Evolutionary conservation across 176 grass and related monocot species (phyloP).

Genomic region (Cenchrus fungigraminus): DNA sequence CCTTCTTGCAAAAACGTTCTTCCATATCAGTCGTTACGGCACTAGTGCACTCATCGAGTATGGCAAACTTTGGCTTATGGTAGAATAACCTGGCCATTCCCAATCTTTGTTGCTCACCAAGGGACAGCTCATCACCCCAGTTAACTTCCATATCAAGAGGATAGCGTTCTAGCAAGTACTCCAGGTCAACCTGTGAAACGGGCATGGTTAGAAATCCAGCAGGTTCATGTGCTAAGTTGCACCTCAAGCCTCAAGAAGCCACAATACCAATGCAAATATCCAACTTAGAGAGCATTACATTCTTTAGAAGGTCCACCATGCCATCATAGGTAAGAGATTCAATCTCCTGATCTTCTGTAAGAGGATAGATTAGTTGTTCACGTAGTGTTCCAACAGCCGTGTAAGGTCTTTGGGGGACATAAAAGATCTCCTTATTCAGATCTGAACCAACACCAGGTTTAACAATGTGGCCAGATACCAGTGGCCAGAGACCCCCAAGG

Average conservation of each 20-base stretch:
- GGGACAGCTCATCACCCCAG: conserved; percentile 96
- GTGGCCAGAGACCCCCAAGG: conserved; percentile 96
- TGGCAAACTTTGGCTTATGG: conserved; percentile 97
- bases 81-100: conserved; percentile 99
- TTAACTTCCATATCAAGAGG: conserved; percentile 97
- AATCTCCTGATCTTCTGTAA: conserved; percentile 81
- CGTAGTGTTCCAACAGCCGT: conserved; percentile 98
- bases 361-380: conserved; percentile 98
- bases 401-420: conserved; percentile 98
- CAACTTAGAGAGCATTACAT: conserved; percentile 64
- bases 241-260: conserved; percentile 27
- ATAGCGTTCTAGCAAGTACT: conserved; percentile 95
- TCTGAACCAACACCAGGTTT: conserved; percentile 98
- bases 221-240: conserved; percentile 32
- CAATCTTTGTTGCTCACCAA: conserved; percentile 98
- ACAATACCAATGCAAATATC: conserved; percentile 27
- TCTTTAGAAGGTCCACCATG: conserved; percentile 93
- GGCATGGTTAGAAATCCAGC: conserved; percentile 47
- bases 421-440: conserved; percentile 99
- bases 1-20: conserved; percentile 93
- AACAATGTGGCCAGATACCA: conserved; percentile 95
- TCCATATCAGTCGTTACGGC: conserved; percentile 99
- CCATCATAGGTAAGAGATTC: conserved; percentile 76
- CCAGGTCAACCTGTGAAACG: conserved; percentile 85
- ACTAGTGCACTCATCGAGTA: conserved; percentile 99